phyloP scores from a whole-genome alignment of 2,329 filamentous ascomycete genomes.

The Annulohypoxylon truncatum region DNA sequence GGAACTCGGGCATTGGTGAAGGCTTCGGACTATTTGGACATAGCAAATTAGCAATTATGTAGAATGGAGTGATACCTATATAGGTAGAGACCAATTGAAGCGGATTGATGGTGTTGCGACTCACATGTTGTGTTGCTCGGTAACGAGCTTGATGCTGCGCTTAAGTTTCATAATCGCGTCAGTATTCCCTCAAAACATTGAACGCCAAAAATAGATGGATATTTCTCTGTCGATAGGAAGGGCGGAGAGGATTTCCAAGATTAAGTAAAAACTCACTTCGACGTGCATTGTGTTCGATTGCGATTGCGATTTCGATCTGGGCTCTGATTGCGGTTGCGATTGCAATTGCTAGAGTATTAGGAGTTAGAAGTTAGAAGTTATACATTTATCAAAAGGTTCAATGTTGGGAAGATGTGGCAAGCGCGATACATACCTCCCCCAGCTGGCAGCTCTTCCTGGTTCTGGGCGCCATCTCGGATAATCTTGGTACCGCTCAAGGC shows the following conservation, averaged over 20 bases:
- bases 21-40: conserved; percentile 73
- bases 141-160: conserved; percentile 91
- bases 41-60: conserved; percentile 35
- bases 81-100: not conserved
- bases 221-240: not conserved
- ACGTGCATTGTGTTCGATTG: conserved; percentile 43
- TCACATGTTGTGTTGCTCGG: conserved; percentile 89
- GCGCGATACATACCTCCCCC: not conserved
- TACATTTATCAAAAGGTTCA: not conserved
- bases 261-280: conserved; percentile 42
- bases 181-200: conserved; percentile 34
- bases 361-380: not conserved
- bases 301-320: not conserved
- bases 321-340: conserved; percentile 2
- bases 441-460: not conserved
- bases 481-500: not conserved
- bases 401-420: conserved; percentile 5
- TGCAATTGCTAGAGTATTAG: not conserved
- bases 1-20: conserved; percentile 85
- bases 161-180: conserved; percentile 62
- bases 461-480: conserved; percentile 1
- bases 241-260: not conserved
- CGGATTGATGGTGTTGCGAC: conserved; percentile 52
- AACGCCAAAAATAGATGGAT: not conserved
- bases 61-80: not conserved